phyloP scores from a whole-genome alignment of 306 rosid species.

The Hylodesmum podocarpum region DNA sequence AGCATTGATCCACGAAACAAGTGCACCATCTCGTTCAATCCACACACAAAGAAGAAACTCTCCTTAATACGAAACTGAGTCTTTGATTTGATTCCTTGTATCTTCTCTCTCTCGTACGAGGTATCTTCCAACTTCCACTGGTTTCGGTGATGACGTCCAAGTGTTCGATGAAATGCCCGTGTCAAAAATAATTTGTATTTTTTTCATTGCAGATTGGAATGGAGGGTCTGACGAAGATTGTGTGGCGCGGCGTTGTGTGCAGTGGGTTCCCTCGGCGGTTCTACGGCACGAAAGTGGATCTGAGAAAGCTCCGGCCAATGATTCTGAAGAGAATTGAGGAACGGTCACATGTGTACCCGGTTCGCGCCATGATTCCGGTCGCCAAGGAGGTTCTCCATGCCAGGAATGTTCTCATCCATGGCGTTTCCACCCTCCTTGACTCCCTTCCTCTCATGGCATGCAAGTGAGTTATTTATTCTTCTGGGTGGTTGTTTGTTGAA shows the following conservation, averaged over 20 bases:
- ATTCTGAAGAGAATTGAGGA: constrained; percentile 64
- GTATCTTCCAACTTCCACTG: not conserved
- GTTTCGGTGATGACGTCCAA: not conserved
- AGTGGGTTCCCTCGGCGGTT: not conserved
- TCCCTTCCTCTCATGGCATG: constrained; percentile 62
- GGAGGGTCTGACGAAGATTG: constrained; percentile 39
- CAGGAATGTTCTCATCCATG: constrained; percentile 51
- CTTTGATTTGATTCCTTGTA: not conserved
- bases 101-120: not conserved
- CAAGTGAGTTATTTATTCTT: constrained; percentile 56
- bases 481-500: not conserved
- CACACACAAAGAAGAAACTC: not conserved
- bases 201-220: constrained; percentile 33
- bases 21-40: not conserved
- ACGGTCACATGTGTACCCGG: constrained; percentile 59
- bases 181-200: not conserved
- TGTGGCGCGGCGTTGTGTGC: not conserved
- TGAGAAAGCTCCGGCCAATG: constrained; percentile 69
- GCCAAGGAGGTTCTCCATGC: constrained; percentile 64
- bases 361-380: constrained; percentile 62
- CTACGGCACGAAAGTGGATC: constrained; percentile 42
- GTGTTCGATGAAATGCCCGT: constrained; percentile 38
- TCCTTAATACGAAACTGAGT: not conserved
- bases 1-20: not conserved
- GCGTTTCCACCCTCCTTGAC: constrained; percentile 70